These are phyloP conservation scores for Rhododendron molle DNA, from an alignment of 148 eudicot species.

Conservation along the genomic window DNA sequence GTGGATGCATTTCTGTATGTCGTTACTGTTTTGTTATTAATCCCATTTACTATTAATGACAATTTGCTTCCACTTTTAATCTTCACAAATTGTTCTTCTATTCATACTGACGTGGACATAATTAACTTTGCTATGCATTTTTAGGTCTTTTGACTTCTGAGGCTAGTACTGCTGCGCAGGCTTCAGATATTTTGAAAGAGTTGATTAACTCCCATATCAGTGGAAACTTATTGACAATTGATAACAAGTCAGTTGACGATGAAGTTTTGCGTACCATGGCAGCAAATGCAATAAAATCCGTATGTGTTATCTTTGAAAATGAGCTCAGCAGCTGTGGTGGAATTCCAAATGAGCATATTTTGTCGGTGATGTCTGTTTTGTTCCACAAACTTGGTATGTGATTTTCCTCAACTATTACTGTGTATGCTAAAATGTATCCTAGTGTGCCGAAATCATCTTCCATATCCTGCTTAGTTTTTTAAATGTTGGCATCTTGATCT, in stretches of 20 bases:
- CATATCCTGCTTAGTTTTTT: background rate
- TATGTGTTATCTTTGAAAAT: slow-evolving; percentile 46
- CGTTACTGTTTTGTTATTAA: background rate
- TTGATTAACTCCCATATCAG: slow-evolving; percentile 40
- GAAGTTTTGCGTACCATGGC: slow-evolving; percentile 25
- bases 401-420: background rate
- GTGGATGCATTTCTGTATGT: background rate
- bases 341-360: slow-evolving; percentile 53
- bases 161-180: slow-evolving; percentile 43
- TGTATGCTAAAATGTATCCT: background rate
- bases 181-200: slow-evolving; percentile 54
- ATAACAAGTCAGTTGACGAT: slow-evolving; percentile 24
- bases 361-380: slow-evolving; percentile 55
- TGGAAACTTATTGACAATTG: slow-evolving; percentile 16
- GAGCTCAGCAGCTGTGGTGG: slow-evolving; percentile 33
- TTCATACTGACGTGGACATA: background rate
- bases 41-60: background rate
- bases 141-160: slow-evolving; percentile 65
- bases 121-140: background rate
- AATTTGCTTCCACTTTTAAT: background rate
- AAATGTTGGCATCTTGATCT: background rate
- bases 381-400: slow-evolving; percentile 79
- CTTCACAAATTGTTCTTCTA: background rate
- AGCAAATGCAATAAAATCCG: slow-evolving; percentile 41
- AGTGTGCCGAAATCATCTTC: background rate